These are phyloP conservation scores for Boletus barrowsii DNA, from an alignment of 768 basidiomycete genomes.

Conservation along the genomic window DNA sequence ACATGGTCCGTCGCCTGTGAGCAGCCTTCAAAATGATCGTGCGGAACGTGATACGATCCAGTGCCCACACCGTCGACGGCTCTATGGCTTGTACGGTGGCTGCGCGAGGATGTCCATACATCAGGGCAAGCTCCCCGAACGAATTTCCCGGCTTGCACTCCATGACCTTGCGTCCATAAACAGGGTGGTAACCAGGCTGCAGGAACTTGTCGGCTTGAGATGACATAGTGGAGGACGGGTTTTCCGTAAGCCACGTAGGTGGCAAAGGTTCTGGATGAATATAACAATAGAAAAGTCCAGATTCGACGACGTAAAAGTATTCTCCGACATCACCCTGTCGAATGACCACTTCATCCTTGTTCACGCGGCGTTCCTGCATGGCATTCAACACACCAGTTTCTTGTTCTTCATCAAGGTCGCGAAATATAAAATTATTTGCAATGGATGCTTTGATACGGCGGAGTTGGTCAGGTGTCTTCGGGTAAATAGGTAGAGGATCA, in stretches of 20 bases:
- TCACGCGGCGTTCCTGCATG: slow-evolving; percentile 83
- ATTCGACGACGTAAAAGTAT: slow-evolving; percentile 96
- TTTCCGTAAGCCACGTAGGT: slow-evolving; percentile 51
- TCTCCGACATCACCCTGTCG: slow-evolving; percentile 96
- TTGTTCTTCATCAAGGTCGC: slow-evolving; percentile 95
- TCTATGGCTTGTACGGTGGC: slow-evolving; percentile 89
- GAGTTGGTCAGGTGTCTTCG: slow-evolving; percentile 82
- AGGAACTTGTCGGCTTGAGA: slow-evolving; percentile 52
- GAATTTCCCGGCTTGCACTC: slow-evolving; percentile 82
- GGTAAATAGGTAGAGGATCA: slow-evolving; percentile 69
- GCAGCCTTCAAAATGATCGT: slow-evolving; percentile 95
- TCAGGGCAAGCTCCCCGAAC: slow-evolving; percentile 95
- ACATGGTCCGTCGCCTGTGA: slow-evolving; percentile 88
- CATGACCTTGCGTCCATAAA: slow-evolving; percentile 78
- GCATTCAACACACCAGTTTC: slow-evolving; percentile 89
- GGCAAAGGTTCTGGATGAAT: slow-evolving; percentile 67
- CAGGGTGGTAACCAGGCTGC: slow-evolving; percentile 64
- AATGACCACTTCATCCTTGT: slow-evolving; percentile 83
- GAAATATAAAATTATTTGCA: slow-evolving; percentile 87
- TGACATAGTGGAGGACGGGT: slow-evolving; percentile 35
- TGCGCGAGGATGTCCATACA: slow-evolving; percentile 96
- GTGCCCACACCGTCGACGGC: slow-evolving; percentile 83
- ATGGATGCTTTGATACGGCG: slow-evolving; percentile 86
- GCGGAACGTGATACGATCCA: slow-evolving; percentile 97
- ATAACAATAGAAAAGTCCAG: slow-evolving; percentile 81